phyloP scores from a whole-genome alignment of 768 basidiomycete species.

The Kwoniella pini region DNA sequence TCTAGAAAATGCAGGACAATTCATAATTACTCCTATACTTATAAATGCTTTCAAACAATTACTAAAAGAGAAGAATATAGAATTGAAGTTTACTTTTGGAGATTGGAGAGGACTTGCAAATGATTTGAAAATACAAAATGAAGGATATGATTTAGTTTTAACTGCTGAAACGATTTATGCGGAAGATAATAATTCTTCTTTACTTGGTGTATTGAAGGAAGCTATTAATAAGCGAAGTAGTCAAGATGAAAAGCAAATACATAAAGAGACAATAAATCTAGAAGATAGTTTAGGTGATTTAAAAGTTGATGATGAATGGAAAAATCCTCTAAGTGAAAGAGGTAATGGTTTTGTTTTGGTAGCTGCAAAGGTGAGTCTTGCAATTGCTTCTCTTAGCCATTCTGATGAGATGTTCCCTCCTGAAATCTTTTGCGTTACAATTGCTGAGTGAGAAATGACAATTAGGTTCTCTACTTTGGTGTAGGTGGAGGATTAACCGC shows the following conservation, averaged over 20 bases:
- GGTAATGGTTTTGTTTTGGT: constrained; percentile 60
- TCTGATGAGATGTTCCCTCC: neutral
- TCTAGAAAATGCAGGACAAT: constrained; percentile 60
- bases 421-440: neutral
- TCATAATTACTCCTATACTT: constrained; percentile 68
- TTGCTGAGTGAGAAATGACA: too few species aligned
- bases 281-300: constrained; percentile 26
- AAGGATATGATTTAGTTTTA: constrained; percentile 70
- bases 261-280: constrained; percentile 15
- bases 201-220: constrained; percentile 54
- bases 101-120: constrained; percentile 63
- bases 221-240: neutral
- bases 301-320: constrained; percentile 20
- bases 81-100: constrained; percentile 75
- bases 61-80: constrained; percentile 61
- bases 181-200: constrained; percentile 63
- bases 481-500: constrained; percentile 84
- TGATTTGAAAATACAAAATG: constrained; percentile 3
- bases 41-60: constrained; percentile 67
- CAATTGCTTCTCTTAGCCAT: neutral
- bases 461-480: constrained; percentile 77
- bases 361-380: constrained; percentile 67
- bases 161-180: constrained; percentile 94
- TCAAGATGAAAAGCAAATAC: constrained; percentile 2
- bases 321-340: constrained; percentile 18